phyloP scores from a whole-genome alignment of 1,139 yeast genomes.

The Suhomyces wounanorum region DNA sequence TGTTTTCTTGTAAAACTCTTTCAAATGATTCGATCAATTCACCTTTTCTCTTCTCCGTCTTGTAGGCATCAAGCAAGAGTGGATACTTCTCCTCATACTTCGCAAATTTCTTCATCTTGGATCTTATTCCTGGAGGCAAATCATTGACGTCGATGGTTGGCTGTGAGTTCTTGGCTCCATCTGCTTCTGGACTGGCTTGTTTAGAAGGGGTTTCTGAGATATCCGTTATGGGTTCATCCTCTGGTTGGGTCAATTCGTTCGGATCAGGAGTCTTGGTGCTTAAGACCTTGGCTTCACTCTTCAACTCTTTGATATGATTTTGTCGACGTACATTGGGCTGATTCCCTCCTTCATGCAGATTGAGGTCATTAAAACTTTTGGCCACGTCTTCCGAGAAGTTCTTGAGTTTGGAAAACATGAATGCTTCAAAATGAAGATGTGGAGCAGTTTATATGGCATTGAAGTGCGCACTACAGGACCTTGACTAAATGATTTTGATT shows the following conservation, averaged over 20 bases:
- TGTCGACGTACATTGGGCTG: constrained; percentile 16
- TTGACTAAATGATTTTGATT: neutral
- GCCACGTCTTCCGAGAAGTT: constrained; percentile 61
- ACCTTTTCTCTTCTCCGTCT: constrained; percentile 70
- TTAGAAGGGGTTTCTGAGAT: neutral
- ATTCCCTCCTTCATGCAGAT: constrained; percentile 12
- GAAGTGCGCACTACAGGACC: neutral
- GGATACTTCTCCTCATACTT: constrained; percentile 94
- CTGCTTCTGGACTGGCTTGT: constrained; percentile 5
- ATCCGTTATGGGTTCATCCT: constrained; percentile 31
- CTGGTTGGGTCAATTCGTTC: constrained; percentile 47
- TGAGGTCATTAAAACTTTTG: constrained; percentile 37
- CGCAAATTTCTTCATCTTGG: constrained; percentile 72
- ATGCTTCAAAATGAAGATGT: neutral
- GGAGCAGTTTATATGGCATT: neutral
- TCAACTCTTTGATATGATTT: constrained; percentile 35
- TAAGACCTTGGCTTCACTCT: constrained; percentile 35
- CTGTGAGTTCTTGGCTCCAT: neutral
- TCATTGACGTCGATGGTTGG: constrained; percentile 30
- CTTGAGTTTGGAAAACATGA: constrained; percentile 65
- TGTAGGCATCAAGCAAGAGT: constrained; percentile 75
- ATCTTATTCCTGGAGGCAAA: constrained; percentile 55
- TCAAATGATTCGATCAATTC: constrained; percentile 69
- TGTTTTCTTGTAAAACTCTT: constrained; percentile 68
- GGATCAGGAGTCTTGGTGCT: constrained; percentile 48